These are phyloP conservation scores for Ustilaginoidea virens DNA, from an alignment of 2,329 filamentous ascomycete species.

Conservation along the genomic window DNA sequence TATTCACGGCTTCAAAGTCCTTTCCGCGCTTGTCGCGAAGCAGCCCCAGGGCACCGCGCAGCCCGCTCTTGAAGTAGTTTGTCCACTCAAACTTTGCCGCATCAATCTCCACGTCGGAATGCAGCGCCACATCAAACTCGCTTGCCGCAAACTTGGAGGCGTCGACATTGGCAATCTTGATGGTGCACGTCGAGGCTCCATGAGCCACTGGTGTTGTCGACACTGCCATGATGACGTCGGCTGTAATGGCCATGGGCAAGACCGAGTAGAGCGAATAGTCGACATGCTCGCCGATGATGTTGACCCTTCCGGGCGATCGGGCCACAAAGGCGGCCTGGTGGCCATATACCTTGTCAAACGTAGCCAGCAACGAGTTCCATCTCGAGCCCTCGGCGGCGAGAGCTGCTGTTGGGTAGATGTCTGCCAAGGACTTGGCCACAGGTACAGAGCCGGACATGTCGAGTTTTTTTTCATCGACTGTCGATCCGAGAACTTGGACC, in stretches of 20 bases:
- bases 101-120: slow-evolving; percentile 62
- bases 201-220: slow-evolving; percentile 34
- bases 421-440: slow-evolving; percentile 55
- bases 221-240: slow-evolving; percentile 81
- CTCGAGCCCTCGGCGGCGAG: slow-evolving; percentile 51
- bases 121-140: slow-evolving; percentile 55
- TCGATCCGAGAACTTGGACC: no score
- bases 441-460: slow-evolving; percentile 49
- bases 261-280: slow-evolving; percentile 97
- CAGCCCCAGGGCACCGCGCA: slow-evolving; percentile 66
- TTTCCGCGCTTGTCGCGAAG: slow-evolving; percentile 51
- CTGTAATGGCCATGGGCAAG: slow-evolving; percentile 85
- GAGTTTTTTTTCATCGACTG: no score
- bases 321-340: slow-evolving; percentile 64
- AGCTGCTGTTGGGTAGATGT: slow-evolving; percentile 71
- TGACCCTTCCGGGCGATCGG: slow-evolving; percentile 84
- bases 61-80: slow-evolving; percentile 94
- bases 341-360: slow-evolving; percentile 58
- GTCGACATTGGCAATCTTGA: slow-evolving; percentile 71
- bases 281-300: slow-evolving; percentile 98
- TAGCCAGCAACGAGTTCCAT: slow-evolving; percentile 59
- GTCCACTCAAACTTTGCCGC: slow-evolving; percentile 81
- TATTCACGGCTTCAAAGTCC: slow-evolving; percentile 49
- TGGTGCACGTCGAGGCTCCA: slow-evolving; percentile 38
- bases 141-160: slow-evolving; percentile 58